Evolutionary conservation across 2,329 filamentous ascomycete species (phyloP).

Genomic region (Botryotinia calthae): DNA sequence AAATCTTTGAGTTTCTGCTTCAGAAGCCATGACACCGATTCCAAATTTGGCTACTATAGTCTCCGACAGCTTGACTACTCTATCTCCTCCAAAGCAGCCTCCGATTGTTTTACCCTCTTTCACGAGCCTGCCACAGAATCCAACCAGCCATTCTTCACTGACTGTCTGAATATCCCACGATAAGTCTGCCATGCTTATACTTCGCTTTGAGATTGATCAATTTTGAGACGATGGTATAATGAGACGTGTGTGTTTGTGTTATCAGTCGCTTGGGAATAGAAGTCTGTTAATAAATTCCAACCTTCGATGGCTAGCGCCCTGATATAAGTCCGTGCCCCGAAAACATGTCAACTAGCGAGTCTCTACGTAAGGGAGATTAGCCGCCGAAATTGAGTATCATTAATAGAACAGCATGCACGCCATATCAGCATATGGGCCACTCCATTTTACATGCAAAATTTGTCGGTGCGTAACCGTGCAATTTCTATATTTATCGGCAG

Average conservation of each 20-base stretch:
- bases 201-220: background rate
- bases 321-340: too few relatives aligned
- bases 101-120: background rate
- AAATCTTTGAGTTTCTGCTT: conserved; percentile 31
- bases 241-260: background rate
- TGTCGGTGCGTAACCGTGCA: too few relatives aligned
- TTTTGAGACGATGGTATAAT: background rate
- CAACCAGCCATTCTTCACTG: background rate
- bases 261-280: background rate
- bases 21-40: conserved; percentile 24
- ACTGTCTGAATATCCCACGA: background rate
- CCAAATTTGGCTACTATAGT: conserved; percentile 30
- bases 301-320: too few relatives aligned
- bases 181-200: background rate
- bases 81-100: background rate
- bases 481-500: too few relatives aligned
- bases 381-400: background rate
- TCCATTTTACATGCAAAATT: too few relatives aligned
- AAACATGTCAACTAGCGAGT: too few relatives aligned
- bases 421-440: too few relatives aligned
- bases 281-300: background rate
- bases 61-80: conserved; percentile 11
- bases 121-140: background rate
- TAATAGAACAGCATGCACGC: background rate
- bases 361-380: background rate